Evolutionary conservation across 2,329 filamentous ascomycete genomes (phyloP).

Genomic region (Alternaria viburni): DNA sequence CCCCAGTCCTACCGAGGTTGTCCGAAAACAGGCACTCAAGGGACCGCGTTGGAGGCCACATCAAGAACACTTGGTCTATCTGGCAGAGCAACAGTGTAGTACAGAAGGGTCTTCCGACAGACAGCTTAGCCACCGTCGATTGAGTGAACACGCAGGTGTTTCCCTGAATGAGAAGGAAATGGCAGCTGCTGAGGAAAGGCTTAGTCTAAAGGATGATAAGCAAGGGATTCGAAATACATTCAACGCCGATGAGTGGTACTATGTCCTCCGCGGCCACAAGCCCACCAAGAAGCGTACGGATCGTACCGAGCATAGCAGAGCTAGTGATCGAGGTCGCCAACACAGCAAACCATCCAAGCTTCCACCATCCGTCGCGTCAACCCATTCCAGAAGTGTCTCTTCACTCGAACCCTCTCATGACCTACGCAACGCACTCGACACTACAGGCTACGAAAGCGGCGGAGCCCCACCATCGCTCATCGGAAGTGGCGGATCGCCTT

Average conservation of each 20-base stretch:
- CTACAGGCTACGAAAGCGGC: background rate
- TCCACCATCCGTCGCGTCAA: background rate
- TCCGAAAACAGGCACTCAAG: background rate
- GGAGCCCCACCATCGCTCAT: background rate
- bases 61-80: background rate
- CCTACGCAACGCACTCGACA: background rate
- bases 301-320: background rate
- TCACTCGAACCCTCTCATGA: background rate
- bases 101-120: background rate
- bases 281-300: background rate
- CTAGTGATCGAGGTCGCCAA: background rate
- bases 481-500: background rate
- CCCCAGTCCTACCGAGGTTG: background rate
- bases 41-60: slow-evolving; percentile 2
- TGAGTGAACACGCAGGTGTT: background rate
- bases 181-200: background rate
- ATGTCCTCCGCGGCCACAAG: background rate
- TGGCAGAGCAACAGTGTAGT: background rate
- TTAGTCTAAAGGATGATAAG: background rate
- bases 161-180: background rate
- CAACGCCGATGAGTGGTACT: background rate
- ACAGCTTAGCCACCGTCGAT: background rate
- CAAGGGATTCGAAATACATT: background rate
- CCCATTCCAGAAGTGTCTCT: too few species aligned
- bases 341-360: background rate